Evolutionary conservation across 2,329 filamentous ascomycete species (phyloP), one percentile per base, ranked within the genome.

Genomic region (Septoria linicola): DNA sequence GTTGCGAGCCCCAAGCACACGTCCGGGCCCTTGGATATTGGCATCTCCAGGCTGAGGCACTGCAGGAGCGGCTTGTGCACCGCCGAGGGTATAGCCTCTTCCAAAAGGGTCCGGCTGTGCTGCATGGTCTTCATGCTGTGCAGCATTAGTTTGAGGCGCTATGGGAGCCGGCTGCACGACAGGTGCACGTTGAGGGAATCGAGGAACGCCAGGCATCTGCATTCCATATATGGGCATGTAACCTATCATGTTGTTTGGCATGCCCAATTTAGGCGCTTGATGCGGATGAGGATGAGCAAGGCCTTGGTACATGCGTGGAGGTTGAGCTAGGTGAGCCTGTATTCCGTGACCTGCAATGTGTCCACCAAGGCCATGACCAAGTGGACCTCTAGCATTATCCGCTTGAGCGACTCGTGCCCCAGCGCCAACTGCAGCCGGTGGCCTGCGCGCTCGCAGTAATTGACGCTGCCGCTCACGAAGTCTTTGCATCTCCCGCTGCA

Each of bases 241-340:
- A 17, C 48, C 48, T 35, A 39, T 17, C 32, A 47, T 37, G 3
- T 21, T 36, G 6, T 25, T 17, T 8, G 35, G 35, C 44, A 41
- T 21, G 5, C 23, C 35, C 27, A 32, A 14, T 13, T 31, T 35
- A 20, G 36, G 42, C n/a, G 46, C 35, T 46, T 43, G 45, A 41
- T 14, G 27, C n/a, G 35, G 41, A 46, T 50, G 36, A 32, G 31
- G 40, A 39, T 45, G 41, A 23, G 40, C 46, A 41, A 43, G 46
- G 32, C 39, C 50, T 44, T 49, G 44, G 36, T 41, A 44, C 21
- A 27, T 41, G 25, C 30, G 46, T 30, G 27, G 41, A 41, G 46
- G 51, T 14, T 27, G 46, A 37, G 51, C 51, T 23, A 54, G 10
- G 20, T 47, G 46, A 19, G 46, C 46, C 36, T 50, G 51, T 16